Evolutionary conservation across 225 moss, liverwort and hornwort genomes (phyloP).

Genomic region (Climacium dendroides): DNA sequence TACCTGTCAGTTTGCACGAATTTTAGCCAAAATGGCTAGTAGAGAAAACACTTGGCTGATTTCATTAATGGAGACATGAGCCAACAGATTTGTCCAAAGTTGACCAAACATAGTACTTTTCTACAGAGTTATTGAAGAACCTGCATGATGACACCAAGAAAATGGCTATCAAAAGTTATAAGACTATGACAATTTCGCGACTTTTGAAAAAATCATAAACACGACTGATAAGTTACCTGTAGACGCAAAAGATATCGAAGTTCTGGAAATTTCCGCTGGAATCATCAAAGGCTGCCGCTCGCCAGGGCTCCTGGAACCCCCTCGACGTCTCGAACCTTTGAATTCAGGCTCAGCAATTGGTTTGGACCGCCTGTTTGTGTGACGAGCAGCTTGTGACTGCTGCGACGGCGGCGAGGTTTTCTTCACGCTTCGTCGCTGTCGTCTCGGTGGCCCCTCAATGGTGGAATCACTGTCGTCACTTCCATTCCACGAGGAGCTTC

Average conservation of each 20-base stretch:
- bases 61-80: background rate
- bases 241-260: background rate
- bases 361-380: background rate
- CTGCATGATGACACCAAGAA: background rate
- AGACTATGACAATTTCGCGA: background rate
- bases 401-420: background rate
- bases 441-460: background rate
- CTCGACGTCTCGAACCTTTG: background rate
- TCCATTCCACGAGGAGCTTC: conserved; percentile 25
- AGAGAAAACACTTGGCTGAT: background rate
- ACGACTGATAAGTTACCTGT: background rate
- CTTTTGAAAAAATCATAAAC: background rate
- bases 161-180: background rate
- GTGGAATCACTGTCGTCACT: conserved; percentile 17
- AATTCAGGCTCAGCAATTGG: background rate
- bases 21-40: background rate
- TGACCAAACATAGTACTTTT: background rate
- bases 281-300: background rate
- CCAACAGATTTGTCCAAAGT: background rate
- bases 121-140: background rate
- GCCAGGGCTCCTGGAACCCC: background rate
- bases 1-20: background rate
- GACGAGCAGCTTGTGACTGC: conserved; percentile 1
- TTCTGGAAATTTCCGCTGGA: background rate
- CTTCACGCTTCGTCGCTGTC: background rate